phyloP scores from a whole-genome alignment of 2,329 filamentous ascomycete species.

The Volutella citrinella region DNA sequence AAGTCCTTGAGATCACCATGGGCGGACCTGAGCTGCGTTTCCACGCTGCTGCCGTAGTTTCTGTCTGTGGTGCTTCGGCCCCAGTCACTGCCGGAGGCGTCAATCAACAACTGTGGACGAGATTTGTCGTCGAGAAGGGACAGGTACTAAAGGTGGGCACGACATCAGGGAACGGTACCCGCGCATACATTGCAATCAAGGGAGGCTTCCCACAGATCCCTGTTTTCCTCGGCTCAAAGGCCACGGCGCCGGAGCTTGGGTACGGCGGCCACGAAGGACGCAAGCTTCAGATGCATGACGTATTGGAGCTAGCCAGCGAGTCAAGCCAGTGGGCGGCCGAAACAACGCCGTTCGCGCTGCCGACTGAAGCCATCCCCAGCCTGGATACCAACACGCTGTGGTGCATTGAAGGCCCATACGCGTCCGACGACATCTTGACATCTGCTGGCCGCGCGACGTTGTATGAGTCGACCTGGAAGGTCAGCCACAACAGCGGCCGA shows the following conservation, averaged over 20 bases:
- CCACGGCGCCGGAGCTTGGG: constrained; percentile 54
- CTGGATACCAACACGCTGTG: constrained; percentile 16
- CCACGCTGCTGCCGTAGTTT: constrained; percentile 49
- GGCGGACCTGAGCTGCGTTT: constrained; percentile 58
- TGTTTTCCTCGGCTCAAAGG: constrained; percentile 56
- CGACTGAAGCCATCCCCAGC: constrained; percentile 6
- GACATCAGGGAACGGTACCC: constrained; percentile 45
- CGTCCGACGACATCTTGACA: constrained; percentile 28
- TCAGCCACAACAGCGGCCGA: constrained; percentile 59
- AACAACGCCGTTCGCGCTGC: constrained; percentile 5
- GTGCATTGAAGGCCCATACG: constrained; percentile 31
- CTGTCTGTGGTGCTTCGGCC: constrained; percentile 55
- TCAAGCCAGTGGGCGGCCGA: constrained; percentile 2
- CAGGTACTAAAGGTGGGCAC: constrained; percentile 50
- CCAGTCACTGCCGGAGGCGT: constrained; percentile 48
- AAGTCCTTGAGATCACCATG: constrained; percentile 59
- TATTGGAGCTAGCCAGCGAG: constrained; percentile 1
- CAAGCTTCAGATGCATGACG: constrained; percentile 40
- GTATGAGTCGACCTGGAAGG: constrained; percentile 55
- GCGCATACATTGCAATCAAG: constrained; percentile 56
- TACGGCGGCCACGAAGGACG: constrained; percentile 61
- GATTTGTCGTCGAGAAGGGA: constrained; percentile 47
- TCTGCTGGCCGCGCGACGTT: constrained; percentile 53
- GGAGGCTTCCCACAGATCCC: constrained; percentile 41
- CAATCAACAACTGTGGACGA: constrained; percentile 52